Evolutionary conservation across 805 yeast species (phyloP).

Genomic region (Debaryomyces maramus): DNA sequence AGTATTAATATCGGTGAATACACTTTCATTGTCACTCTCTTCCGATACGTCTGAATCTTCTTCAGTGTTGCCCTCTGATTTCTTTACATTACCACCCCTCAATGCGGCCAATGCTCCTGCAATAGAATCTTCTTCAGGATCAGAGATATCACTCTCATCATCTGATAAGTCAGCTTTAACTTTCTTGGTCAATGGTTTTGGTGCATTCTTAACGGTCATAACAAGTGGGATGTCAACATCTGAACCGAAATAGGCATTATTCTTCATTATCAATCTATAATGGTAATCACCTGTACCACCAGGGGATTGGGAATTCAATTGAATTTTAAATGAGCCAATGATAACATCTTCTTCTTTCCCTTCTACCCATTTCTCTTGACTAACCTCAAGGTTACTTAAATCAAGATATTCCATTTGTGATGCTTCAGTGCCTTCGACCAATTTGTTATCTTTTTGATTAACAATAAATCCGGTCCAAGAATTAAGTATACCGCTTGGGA

Average conservation of each 20-base stretch:
- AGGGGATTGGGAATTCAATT: slow-evolving; percentile 78
- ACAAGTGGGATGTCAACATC: slow-evolving; percentile 72
- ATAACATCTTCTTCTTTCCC: slow-evolving; percentile 42
- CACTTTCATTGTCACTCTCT: slow-evolving; percentile 38
- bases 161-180: slow-evolving; percentile 40
- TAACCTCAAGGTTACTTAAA: slow-evolving; percentile 52
- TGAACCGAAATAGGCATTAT: slow-evolving; percentile 76
- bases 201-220: slow-evolving; percentile 63
- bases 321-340: slow-evolving; percentile 75
- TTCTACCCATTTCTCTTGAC: slow-evolving; percentile 52
- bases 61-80: slow-evolving; percentile 18
- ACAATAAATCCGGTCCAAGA: slow-evolving; percentile 69
- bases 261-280: slow-evolving; percentile 69
- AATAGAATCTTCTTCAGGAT: slow-evolving; percentile 70
- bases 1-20: slow-evolving; percentile 46
- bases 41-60: slow-evolving; percentile 40
- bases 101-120: slow-evolving; percentile 74
- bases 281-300: slow-evolving; percentile 59
- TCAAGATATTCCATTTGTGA: slow-evolving; percentile 51
- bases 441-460: slow-evolving; percentile 75
- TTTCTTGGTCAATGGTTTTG: slow-evolving; percentile 33
- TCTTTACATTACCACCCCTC: slow-evolving; percentile 60
- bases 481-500: slow-evolving; percentile 56
- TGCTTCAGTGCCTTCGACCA: slow-evolving; percentile 64
- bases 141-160: slow-evolving; percentile 58